These are phyloP conservation scores for Mallotus repandus DNA, from an alignment of 441 rosid genomes.

Conservation along the genomic window DNA sequence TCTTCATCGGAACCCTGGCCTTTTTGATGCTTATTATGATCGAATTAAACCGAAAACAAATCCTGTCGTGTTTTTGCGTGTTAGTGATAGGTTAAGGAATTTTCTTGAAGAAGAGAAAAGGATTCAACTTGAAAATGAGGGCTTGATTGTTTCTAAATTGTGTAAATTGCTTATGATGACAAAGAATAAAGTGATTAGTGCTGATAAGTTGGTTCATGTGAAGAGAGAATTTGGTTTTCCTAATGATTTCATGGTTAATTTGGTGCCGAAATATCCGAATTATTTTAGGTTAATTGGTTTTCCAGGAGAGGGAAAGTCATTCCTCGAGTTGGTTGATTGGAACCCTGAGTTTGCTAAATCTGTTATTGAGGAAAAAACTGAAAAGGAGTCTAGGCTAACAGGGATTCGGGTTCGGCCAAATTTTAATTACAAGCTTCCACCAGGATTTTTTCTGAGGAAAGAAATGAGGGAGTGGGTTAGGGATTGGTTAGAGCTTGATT, in stretches of 20 bases:
- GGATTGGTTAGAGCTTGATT: conserved; percentile 85
- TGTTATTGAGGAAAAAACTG: conserved; percentile 52
- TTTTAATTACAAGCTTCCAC: conserved; percentile 61
- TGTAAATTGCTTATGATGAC: conserved; percentile 88
- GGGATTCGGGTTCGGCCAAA: conserved; percentile 66
- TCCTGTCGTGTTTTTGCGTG: conserved; percentile 53
- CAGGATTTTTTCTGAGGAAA: conserved; percentile 63
- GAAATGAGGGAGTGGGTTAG: conserved; percentile 94
- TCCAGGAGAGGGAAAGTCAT: conserved; percentile 56
- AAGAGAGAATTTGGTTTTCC: conserved; percentile 89
- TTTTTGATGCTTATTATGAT: conserved; percentile 58
- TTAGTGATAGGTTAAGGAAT: conserved; percentile 45
- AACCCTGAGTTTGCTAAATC: conserved; percentile 64
- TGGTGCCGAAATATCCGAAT: conserved; percentile 61
- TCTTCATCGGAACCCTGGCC: conserved; percentile 46
- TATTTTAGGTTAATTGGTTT: conserved; percentile 53
- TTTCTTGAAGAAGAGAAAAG: conserved; percentile 66
- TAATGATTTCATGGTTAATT: conserved; percentile 55
- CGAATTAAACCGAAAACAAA: conserved; percentile 64
- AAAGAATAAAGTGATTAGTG: conserved; percentile 52
- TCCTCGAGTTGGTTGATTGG: conserved; percentile 63
- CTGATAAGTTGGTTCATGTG: conserved; percentile 64
- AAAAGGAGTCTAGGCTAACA: conserved; percentile 45
- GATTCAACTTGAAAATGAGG: conserved; percentile 49
- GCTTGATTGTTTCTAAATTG: conserved; percentile 55